A percentile compares a stretch with the other conserved stretches of the same genome.
Evolutionary conservation across 2,329 filamentous ascomycete species (phyloP).

Genomic region (Zarea fungicola): DNA sequence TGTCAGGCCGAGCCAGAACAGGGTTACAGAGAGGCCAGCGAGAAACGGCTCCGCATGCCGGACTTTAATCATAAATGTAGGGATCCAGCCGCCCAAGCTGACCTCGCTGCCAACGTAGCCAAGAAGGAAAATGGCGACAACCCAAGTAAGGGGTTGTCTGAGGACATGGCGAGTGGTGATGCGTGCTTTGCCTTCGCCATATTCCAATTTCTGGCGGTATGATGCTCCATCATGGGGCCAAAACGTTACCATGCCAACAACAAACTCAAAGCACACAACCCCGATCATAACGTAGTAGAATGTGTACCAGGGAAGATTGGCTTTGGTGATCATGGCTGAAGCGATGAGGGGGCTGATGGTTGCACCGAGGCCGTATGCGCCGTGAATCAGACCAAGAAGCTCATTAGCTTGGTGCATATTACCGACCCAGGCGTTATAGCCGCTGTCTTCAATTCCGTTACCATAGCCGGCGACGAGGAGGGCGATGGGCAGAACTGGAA

Average conservation of each 20-base stretch:
- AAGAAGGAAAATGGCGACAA: conserved; percentile 68
- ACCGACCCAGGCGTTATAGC: conserved; percentile 58
- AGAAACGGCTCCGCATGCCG: conserved; percentile 64
- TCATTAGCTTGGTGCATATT: conserved; percentile 70
- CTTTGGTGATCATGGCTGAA: conserved; percentile 65
- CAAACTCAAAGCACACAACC: conserved; percentile 50
- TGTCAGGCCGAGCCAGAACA: conserved; percentile 81
- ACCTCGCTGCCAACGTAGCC: conserved; percentile 77
- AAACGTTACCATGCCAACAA: conserved; percentile 50
- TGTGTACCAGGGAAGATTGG: conserved; percentile 58
- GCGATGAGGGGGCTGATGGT: conserved; percentile 65
- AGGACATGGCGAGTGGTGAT: conserved; percentile 43
- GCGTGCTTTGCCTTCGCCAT: conserved; percentile 28
- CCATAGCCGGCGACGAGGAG: conserved; percentile 65
- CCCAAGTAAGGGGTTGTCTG: conserved; percentile 58
- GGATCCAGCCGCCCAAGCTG: conserved; percentile 70
- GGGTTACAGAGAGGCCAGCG: conserved; percentile 69
- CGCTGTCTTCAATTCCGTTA: conserved; percentile 61
- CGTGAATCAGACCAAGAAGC: conserved; percentile 67
- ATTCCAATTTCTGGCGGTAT: conserved; percentile 41
- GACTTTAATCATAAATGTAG: conserved; percentile 80
- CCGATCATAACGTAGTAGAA: conserved; percentile 74
- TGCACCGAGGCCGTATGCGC: conserved; percentile 66
- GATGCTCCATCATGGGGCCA: conserved; percentile 55
- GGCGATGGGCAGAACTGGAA: conserved; percentile 58